Evolutionary conservation across 2,329 filamentous ascomycete species (phyloP).

Genomic region (Dactylella cylindrospora): DNA sequence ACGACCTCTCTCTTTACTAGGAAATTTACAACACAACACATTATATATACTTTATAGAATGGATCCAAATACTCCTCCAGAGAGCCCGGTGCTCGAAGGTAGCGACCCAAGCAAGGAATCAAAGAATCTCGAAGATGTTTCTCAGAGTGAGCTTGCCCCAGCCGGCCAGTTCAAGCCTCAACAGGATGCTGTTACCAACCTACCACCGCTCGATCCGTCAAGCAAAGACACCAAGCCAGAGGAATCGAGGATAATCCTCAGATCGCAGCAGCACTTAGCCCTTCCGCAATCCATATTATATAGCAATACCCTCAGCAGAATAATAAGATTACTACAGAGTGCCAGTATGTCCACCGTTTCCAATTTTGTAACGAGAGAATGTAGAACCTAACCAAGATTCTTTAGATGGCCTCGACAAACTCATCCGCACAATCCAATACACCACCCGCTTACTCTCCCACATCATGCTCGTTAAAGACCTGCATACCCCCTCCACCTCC

Average conservation of each 20-base stretch:
- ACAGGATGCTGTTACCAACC: too few species aligned
- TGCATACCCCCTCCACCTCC: conserved; percentile 16
- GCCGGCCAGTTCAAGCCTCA: too few species aligned
- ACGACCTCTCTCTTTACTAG: too few species aligned
- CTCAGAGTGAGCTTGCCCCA: too few species aligned
- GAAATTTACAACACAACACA: conserved; percentile 21
- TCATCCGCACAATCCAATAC: conserved; percentile 40
- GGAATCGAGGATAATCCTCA: too few species aligned
- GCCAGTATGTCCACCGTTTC: conserved; percentile 19
- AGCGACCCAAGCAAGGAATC: conserved; percentile 2
- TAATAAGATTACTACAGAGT: conserved; percentile 23
- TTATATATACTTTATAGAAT: neutral
- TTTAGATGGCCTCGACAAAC: conserved; percentile 39
- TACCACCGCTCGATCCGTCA: too few species aligned
- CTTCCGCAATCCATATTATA: conserved; percentile 14
- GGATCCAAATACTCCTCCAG: conserved; percentile 33
- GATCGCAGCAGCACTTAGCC: neutral
- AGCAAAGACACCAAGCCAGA: too few species aligned
- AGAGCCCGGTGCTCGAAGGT: conserved; percentile 21
- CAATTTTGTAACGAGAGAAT: too few species aligned
- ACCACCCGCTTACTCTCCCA: conserved; percentile 28
- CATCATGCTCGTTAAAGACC: conserved; percentile 28
- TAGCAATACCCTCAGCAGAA: conserved; percentile 8
- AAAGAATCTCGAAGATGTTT: conserved; percentile 22
- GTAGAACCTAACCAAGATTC: neutral